Percentiles rank a stretch among this genome's conserved stretches.
Conservation (phyloP, 352 stramenopile species). For the Phytophthora ramorum region DNA sequence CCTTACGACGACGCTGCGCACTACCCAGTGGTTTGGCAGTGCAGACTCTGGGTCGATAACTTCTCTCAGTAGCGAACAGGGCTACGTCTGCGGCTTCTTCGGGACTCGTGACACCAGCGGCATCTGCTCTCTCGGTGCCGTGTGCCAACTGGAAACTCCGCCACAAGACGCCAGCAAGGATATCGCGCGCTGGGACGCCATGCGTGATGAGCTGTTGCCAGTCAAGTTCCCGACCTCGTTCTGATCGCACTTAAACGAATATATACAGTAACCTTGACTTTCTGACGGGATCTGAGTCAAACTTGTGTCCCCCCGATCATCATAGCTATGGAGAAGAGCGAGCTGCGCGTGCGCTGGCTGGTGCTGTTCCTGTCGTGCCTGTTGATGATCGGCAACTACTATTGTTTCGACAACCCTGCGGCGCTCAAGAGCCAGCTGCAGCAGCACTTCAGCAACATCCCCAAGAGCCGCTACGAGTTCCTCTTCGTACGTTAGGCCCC, state of each 20-base stretch:
- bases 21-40: too few relatives aligned
- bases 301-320: conserved; percentile 6
- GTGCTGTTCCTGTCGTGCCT: conserved; percentile 89
- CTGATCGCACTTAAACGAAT: conserved; percentile 33
- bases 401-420: conserved; percentile 91
- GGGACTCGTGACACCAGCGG: too few relatives aligned
- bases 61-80: too few relatives aligned
- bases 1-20: too few relatives aligned
- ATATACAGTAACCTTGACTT: background rate
- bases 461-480: conserved; percentile 83
- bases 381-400: conserved; percentile 93
- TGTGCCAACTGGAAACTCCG: too few relatives aligned
- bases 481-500: conserved; percentile 61
- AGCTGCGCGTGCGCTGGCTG: conserved; percentile 79
- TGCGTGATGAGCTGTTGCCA: too few relatives aligned
- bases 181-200: background rate
- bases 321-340: conserved; percentile 70
- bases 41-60: too few relatives aligned
- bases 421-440: conserved; percentile 90
- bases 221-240: too few relatives aligned
- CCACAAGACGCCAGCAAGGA: background rate
- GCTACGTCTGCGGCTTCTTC: too few relatives aligned
- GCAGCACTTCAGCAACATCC: conserved; percentile 80
- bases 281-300: conserved; percentile 18
- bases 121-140: too few relatives aligned